Percentiles rank a stretch among this genome's conserved stretches.
Evolutionary conservation across 768 basidiomycete species (phyloP).

Genomic region (Phanerodontia chrysosporium): DNA sequence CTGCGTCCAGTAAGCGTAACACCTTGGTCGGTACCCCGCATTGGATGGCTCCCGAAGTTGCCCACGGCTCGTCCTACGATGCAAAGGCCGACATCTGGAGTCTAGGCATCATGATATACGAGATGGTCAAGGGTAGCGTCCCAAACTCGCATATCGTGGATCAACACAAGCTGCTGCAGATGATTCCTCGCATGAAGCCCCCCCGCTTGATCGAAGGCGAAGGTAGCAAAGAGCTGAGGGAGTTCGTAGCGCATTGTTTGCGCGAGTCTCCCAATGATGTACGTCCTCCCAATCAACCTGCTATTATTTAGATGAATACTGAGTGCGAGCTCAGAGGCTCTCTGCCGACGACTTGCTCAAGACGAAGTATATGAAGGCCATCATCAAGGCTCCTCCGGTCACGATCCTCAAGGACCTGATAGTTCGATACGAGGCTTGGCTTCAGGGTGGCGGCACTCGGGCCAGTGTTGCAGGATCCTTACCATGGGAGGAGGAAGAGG

Average conservation of each 20-base stretch:
- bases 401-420: constrained; percentile 78
- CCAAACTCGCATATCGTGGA: constrained; percentile 86
- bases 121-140: constrained; percentile 95
- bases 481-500: constrained; percentile 69
- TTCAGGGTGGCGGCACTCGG: constrained; percentile 61
- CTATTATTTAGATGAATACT: not conserved
- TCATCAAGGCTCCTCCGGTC: constrained; percentile 60
- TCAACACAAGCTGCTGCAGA: constrained; percentile 79
- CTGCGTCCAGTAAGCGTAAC: constrained; percentile 84
- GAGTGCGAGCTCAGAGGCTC: constrained; percentile 53
- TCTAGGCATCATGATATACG: constrained; percentile 91
- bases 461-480: constrained; percentile 72
- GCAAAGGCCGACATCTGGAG: constrained; percentile 99
- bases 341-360: constrained; percentile 86
- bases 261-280: constrained; percentile 80
- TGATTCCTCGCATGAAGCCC: constrained; percentile 83
- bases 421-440: constrained; percentile 70
- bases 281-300: constrained; percentile 22
- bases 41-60: constrained; percentile 99
- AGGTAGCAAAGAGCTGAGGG: constrained; percentile 81
- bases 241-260: constrained; percentile 81
- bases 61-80: constrained; percentile 89
- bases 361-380: constrained; percentile 85
- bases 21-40: constrained; percentile 97
- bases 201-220: constrained; percentile 75